Conservation (phyloP, 2,329 filamentous ascomycete genomes). For the Xylaria sp. region DNA sequence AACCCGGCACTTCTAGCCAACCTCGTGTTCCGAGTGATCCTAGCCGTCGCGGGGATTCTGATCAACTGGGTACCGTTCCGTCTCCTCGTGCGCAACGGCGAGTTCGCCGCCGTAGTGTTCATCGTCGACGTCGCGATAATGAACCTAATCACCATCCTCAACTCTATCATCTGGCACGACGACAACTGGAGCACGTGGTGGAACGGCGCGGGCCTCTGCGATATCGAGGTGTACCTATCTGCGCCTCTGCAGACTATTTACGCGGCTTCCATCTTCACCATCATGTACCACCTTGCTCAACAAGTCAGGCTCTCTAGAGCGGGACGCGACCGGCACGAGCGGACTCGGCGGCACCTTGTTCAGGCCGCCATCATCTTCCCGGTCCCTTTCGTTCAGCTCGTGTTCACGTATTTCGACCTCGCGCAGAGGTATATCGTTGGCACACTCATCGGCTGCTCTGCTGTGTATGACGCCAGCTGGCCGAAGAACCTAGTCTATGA, state of each 20-base stretch:
- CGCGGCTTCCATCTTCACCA: constrained; percentile 63
- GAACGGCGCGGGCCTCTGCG: constrained; percentile 64
- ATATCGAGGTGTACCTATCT: constrained; percentile 57
- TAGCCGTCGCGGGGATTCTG: constrained; percentile 59
- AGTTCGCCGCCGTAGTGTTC: constrained; percentile 64
- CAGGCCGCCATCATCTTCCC: constrained; percentile 68
- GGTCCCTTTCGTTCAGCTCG: constrained; percentile 61
- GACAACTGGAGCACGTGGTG: constrained; percentile 64
- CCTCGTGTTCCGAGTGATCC: constrained; percentile 60
- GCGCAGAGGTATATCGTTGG: constrained; percentile 61
- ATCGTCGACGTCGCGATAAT: constrained; percentile 58
- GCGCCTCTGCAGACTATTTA: constrained; percentile 57
- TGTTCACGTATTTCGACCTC: constrained; percentile 60
- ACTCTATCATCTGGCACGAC: constrained; percentile 64
- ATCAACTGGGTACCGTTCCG: constrained; percentile 63
- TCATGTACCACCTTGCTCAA: constrained; percentile 64
- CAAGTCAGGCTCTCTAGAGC: constrained; percentile 61
- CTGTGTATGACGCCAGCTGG: constrained; percentile 58
- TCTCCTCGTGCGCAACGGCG: constrained; percentile 63
- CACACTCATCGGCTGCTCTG: constrained; percentile 62
- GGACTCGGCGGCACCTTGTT: constrained; percentile 54
- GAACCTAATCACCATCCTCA: constrained; percentile 62
- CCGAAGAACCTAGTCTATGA: constrained; percentile 62
- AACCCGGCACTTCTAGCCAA: constrained; percentile 55
- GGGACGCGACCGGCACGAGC: constrained; percentile 56